phyloP scores from a whole-genome alignment of 1,284 basidiomycete genomes.

The Leccinum angustisporum region DNA sequence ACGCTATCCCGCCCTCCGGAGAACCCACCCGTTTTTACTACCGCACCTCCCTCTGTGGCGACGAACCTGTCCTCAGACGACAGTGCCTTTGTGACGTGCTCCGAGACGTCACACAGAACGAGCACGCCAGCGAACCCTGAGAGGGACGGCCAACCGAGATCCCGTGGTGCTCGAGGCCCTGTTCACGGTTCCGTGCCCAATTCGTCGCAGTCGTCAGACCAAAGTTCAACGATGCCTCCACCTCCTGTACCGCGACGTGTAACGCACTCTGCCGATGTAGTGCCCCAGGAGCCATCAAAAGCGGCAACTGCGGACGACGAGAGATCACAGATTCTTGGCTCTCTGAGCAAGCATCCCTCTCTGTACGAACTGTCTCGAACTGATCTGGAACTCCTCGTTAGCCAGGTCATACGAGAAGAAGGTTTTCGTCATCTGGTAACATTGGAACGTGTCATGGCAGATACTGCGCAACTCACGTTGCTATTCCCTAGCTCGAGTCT shows the following conservation, averaged over 20 bases:
- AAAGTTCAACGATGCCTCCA: constrained; percentile 30
- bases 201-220: constrained; percentile 35
- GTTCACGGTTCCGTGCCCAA: constrained; percentile 28
- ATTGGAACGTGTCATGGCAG: constrained; percentile 1
- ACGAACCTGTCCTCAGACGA: constrained; percentile 31
- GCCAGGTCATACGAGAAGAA: constrained; percentile 55
- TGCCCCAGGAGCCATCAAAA: constrained; percentile 4
- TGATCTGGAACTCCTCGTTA: constrained; percentile 49
- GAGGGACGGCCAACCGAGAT: neutral
- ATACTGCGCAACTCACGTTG: constrained; percentile 19
- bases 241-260: constrained; percentile 20
- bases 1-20: neutral
- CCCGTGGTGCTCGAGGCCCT: constrained; percentile 5
- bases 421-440: constrained; percentile 52
- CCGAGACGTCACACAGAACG: constrained; percentile 24
- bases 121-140: constrained; percentile 4
- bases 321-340: constrained; percentile 33
- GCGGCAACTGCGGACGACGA: constrained; percentile 7
- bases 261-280: constrained; percentile 5
- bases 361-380: constrained; percentile 48
- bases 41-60: constrained; percentile 11
- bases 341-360: constrained; percentile 41
- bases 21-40: constrained; percentile 3
- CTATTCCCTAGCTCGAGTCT: constrained; percentile 39
- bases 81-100: constrained; percentile 29